These are phyloP conservation scores for Stephania cephalantha DNA, from an alignment of 164 flowering plant genomes.

Conservation along the genomic window DNA sequence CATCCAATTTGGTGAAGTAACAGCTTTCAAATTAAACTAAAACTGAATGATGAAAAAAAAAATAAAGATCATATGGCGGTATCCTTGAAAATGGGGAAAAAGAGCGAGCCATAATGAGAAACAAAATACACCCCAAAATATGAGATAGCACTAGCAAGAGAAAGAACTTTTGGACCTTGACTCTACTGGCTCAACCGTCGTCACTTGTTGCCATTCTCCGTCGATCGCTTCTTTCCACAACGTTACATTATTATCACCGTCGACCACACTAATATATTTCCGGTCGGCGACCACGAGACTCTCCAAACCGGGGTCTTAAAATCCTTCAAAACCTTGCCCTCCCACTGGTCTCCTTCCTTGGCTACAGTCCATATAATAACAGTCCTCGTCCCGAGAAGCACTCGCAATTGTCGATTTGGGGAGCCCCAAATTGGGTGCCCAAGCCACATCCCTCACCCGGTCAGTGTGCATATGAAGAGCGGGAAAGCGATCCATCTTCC, in stretches of 20 bases:
- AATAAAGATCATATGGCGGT: neutral
- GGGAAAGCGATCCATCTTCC: too few species aligned
- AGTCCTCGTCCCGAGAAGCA: too few species aligned
- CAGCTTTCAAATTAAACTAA: neutral
- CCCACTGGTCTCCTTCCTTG: too few species aligned
- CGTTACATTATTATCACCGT: constrained; percentile 39
- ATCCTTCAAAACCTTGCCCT: too few species aligned
- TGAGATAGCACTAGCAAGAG: constrained; percentile 5
- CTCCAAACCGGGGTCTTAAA: too few species aligned
- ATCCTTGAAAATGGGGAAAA: neutral
- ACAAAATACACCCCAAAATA: too few species aligned
- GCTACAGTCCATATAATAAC: too few species aligned
- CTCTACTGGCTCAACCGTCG: constrained; percentile 40
- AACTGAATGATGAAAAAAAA: neutral
- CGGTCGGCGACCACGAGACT: too few species aligned
- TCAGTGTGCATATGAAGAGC: too few species aligned
- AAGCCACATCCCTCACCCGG: too few species aligned
- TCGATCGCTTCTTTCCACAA: constrained; percentile 56
- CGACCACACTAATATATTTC: constrained; percentile 45
- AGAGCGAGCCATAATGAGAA: neutral
- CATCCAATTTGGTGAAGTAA: neutral
- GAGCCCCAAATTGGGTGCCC: too few species aligned
- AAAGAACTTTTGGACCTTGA: constrained; percentile 5
- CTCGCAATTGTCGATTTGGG: too few species aligned
- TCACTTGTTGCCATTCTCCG: constrained; percentile 53